Evolutionary conservation across 495 filamentous ascomycete genomes (phyloP).

Genomic region (Daldinia vernicosa): DNA sequence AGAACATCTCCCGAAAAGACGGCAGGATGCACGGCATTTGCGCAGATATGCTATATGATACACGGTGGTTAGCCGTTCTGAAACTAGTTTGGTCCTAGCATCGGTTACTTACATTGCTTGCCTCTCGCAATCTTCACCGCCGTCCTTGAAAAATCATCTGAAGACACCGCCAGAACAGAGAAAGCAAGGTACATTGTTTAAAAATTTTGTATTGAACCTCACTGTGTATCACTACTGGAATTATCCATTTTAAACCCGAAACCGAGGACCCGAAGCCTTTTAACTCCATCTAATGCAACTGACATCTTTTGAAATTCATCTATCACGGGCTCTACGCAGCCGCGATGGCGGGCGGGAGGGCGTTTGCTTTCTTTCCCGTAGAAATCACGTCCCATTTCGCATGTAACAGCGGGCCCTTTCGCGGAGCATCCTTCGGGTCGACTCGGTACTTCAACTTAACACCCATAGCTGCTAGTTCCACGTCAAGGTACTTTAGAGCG

Average conservation of each 20-base stretch:
- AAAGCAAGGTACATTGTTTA: constrained; percentile 3
- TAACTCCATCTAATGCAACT: constrained; percentile 37
- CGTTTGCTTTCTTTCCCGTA: constrained; percentile 39
- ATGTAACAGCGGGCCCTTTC: constrained; percentile 53
- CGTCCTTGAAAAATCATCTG: background rate
- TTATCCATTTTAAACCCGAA: constrained; percentile 14
- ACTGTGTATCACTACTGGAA: constrained; percentile 25
- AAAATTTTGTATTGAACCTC: constrained; percentile 15
- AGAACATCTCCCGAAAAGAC: background rate
- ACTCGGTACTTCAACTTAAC: constrained; percentile 90
- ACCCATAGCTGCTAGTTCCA: constrained; percentile 93
- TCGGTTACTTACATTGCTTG: constrained; percentile 32
- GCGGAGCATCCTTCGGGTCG: constrained; percentile 61
- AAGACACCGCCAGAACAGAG: constrained; percentile 8
- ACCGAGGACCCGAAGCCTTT: constrained; percentile 17
- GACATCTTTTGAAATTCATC: background rate
- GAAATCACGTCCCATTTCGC: constrained; percentile 38
- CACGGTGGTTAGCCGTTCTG: constrained; percentile 24
- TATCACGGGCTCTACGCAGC: constrained; percentile 17
- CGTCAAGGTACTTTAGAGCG: constrained; percentile 91
- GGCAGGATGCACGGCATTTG: constrained; percentile 7
- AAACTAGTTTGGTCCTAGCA: constrained; percentile 18
- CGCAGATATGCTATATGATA: constrained; percentile 14
- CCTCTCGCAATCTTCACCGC: constrained; percentile 8
- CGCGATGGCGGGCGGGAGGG: constrained; percentile 21